These are phyloP conservation scores for Phytophthora pseudosyringae DNA, from an alignment of 352 stramenopile species.

Conservation along the genomic window DNA sequence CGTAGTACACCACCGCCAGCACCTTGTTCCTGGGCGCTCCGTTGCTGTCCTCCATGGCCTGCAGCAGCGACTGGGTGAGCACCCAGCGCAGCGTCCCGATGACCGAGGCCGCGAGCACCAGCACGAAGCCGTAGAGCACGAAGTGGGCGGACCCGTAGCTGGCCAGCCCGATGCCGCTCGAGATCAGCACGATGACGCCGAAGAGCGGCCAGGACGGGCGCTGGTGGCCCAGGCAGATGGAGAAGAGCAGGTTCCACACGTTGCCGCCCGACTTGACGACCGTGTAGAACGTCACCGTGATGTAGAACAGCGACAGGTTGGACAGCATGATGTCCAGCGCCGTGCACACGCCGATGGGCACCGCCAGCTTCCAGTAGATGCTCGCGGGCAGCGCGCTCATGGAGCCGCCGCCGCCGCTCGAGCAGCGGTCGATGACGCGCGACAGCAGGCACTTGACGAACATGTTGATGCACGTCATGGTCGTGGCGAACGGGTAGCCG, in stretches of 20 bases:
- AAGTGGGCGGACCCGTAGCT: conserved; percentile 84
- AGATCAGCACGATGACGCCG: conserved; percentile 72
- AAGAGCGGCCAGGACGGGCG: conserved; percentile 58
- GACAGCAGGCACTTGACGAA: conserved; percentile 76
- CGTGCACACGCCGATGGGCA: conserved; percentile 82
- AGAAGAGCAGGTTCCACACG: conserved; percentile 88
- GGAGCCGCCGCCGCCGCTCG: conserved; percentile 21
- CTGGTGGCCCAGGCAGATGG: conserved; percentile 77
- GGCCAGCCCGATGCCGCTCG: conserved; percentile 69
- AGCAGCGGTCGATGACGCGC: conserved; percentile 58
- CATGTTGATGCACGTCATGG: conserved; percentile 86
- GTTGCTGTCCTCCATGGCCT: conserved; percentile 58
- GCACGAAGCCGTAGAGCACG: conserved; percentile 66
- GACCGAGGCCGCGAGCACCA: conserved; percentile 75
- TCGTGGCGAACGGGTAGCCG: conserved; percentile 78
- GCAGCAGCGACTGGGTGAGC: conserved; percentile 83
- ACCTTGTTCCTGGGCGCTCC: conserved; percentile 55
- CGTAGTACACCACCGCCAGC: conserved; percentile 85
- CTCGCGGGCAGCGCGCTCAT: conserved; percentile 43
- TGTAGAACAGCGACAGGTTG: conserved; percentile 87
- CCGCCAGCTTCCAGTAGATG: conserved; percentile 72
- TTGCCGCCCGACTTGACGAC: conserved; percentile 83
- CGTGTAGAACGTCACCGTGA: conserved; percentile 89
- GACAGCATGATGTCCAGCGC: conserved; percentile 87
- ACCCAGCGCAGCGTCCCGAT: conserved; percentile 83